These are phyloP conservation scores for Sextonia rubra DNA, from an alignment of 164 flowering plant species.

Conservation along the genomic window DNA sequence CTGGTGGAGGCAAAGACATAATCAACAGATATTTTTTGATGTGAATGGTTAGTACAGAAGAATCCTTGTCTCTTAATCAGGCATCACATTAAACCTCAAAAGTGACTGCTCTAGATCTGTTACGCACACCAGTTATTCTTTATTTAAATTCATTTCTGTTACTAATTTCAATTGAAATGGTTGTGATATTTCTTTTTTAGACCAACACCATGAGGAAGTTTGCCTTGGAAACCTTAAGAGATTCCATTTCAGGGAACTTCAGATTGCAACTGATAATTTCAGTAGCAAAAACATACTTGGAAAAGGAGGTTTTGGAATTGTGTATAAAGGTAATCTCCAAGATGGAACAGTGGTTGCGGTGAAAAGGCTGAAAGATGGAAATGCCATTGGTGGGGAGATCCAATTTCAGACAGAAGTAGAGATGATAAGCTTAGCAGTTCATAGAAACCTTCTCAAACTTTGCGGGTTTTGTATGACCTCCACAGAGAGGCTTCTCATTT, in stretches of 20 bases:
- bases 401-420: slow-evolving; percentile 87
- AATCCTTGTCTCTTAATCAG: background rate
- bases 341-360: slow-evolving; percentile 76
- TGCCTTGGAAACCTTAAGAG: slow-evolving; percentile 69
- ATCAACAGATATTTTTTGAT: slow-evolving; percentile 81
- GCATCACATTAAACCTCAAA: background rate
- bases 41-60: slow-evolving; percentile 26
- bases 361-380: slow-evolving; percentile 79
- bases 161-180: background rate
- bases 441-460: slow-evolving; percentile 66
- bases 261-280: slow-evolving; percentile 59
- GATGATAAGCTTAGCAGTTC: slow-evolving; percentile 81
- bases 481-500: slow-evolving; percentile 63
- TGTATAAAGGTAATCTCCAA: slow-evolving; percentile 62
- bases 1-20: slow-evolving; percentile 75
- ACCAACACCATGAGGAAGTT: slow-evolving; percentile 50
- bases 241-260: slow-evolving; percentile 70
- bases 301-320: slow-evolving; percentile 75
- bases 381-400: slow-evolving; percentile 62
- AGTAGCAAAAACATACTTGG: slow-evolving; percentile 70
- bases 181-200: slow-evolving; percentile 22
- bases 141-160: background rate
- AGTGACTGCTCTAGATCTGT: background rate
- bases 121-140: background rate
- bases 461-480: slow-evolving; percentile 67